Evolutionary conservation across 768 basidiomycete genomes (phyloP).

Genomic region (Suillus brevipes): DNA sequence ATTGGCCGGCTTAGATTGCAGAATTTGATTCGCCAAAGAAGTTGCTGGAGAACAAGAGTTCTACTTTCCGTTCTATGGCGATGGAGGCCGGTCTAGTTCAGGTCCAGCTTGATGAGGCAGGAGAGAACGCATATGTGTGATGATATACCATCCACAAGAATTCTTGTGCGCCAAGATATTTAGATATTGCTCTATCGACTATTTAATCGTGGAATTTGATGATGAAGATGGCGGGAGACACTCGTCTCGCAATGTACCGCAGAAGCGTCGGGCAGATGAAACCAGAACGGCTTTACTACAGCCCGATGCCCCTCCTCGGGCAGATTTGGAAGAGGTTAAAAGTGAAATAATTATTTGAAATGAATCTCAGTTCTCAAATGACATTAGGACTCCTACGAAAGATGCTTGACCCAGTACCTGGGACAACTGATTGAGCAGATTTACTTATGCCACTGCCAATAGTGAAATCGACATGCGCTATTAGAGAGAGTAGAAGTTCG

Average conservation of each 20-base stretch:
- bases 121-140: not conserved
- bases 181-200: not conserved
- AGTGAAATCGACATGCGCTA: not conserved
- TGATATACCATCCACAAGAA: not conserved
- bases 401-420: not conserved
- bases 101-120: not conserved
- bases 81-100: slow-evolving; percentile 57
- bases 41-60: slow-evolving; percentile 57
- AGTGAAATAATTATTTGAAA: not conserved
- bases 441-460: not conserved
- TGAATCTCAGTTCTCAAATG: not conserved
- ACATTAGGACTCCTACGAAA: not conserved
- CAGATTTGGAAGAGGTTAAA: not conserved
- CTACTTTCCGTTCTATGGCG: slow-evolving; percentile 64
- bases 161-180: not conserved
- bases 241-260: not conserved
- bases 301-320: not conserved
- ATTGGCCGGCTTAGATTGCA: slow-evolving; percentile 46
- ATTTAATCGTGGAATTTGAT: not conserved
- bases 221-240: not conserved
- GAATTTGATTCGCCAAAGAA: slow-evolving; percentile 75
- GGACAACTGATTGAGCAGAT: not conserved
- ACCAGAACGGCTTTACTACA: not conserved
- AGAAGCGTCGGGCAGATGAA: not conserved
- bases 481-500: not conserved